Evolutionary conservation across 75 land plant species (phyloP).

Genomic region (Sequoiadendron giganteum): DNA sequence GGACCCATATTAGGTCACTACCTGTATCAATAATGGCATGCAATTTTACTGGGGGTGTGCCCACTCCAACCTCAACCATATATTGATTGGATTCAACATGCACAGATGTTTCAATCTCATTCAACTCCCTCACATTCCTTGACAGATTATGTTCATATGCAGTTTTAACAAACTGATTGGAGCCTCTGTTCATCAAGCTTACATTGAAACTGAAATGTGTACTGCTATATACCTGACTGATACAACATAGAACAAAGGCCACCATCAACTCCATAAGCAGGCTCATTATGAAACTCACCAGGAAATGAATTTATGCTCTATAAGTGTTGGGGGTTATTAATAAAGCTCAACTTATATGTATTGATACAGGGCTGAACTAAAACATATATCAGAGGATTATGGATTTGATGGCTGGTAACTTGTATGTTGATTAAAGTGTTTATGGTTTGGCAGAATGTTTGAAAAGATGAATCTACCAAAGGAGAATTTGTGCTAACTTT

Average conservation of each 20-base stretch:
- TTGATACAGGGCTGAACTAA: no score
- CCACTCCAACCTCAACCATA: constrained; percentile 16
- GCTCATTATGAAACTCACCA: background rate
- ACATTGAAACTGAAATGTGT: background rate
- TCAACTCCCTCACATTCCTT: background rate
- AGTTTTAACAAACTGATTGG: background rate
- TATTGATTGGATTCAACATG: constrained; percentile 12
- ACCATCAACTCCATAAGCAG: background rate
- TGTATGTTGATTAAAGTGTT: no score
- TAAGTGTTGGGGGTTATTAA: no score
- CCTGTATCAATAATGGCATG: constrained; percentile 25
- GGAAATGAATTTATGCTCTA: background rate
- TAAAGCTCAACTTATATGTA: no score
- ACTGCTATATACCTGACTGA: background rate
- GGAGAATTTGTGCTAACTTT: no score
- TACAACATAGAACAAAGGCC: background rate
- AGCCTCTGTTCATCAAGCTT: background rate
- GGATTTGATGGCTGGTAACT: no score
- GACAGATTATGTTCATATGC: background rate
- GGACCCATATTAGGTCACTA: constrained; percentile 29
- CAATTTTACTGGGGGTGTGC: constrained; percentile 19
- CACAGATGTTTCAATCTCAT: background rate
- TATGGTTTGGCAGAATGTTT: no score
- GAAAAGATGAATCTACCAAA: no score
- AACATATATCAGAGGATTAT: no score